phyloP scores from a whole-genome alignment of 192 early-diverging fungal species.

The Coemansia sp. region DNA sequence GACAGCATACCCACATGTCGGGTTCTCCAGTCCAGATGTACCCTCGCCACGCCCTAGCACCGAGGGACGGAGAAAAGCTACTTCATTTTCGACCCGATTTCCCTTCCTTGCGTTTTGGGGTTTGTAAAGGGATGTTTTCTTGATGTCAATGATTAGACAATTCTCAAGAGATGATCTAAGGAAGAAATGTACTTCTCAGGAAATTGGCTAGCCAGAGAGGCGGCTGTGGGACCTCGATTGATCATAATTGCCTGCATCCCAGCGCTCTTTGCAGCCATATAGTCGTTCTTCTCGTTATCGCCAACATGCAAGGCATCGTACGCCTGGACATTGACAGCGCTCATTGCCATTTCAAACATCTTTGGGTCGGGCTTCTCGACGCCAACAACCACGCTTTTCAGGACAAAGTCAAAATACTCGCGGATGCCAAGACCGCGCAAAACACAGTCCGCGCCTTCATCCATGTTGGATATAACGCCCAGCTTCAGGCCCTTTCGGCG shows the following conservation, averaged over 20 bases:
- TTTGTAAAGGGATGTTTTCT: no score
- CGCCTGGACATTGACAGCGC: constrained; percentile 28
- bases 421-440: constrained; percentile 40
- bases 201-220: neutral
- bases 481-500: constrained; percentile 49
- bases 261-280: constrained; percentile 20
- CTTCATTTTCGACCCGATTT: no score
- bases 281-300: constrained; percentile 55
- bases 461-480: constrained; percentile 64
- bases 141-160: neutral
- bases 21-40: no score
- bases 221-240: constrained; percentile 5
- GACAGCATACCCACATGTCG: no score
- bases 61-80: no score
- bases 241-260: constrained; percentile 48
- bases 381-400: constrained; percentile 55
- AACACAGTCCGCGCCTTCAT: constrained; percentile 55
- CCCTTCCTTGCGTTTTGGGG: no score
- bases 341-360: constrained; percentile 59
- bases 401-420: constrained; percentile 60
- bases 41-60: no score
- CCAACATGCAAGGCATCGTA: constrained; percentile 63
- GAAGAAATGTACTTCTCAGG: constrained; percentile 23
- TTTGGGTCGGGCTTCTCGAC: constrained; percentile 57
- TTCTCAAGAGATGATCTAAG: constrained; percentile 10